Evolutionary conservation across 306 rosid genomes (phyloP).

Genomic region (Geum urbanum): DNA sequence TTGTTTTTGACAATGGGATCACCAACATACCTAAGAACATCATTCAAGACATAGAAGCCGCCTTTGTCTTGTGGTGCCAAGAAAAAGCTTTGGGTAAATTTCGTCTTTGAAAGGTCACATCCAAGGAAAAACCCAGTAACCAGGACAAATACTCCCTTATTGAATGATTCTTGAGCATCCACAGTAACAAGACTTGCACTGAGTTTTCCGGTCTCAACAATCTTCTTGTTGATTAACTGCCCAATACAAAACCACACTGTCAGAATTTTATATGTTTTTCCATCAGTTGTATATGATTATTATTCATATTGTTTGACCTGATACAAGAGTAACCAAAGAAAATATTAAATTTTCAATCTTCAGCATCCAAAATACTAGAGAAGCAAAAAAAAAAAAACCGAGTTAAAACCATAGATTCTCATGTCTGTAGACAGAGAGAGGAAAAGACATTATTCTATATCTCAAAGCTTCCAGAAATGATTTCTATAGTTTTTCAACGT

Average conservation of each 20-base stretch:
- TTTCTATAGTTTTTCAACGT: neutral
- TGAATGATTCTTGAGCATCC: conserved; percentile 80
- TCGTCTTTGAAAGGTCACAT: conserved; percentile 47
- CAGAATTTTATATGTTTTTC: neutral
- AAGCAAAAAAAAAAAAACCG: neutral
- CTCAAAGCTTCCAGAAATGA: neutral
- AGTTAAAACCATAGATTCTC: no score
- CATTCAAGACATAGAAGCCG: conserved; percentile 84
- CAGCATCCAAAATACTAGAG: neutral
- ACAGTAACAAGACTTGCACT: conserved; percentile 57
- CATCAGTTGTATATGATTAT: neutral
- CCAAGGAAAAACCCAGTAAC: conserved; percentile 79
- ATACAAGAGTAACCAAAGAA: neutral
- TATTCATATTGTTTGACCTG: neutral
- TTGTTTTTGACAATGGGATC: conserved; percentile 32
- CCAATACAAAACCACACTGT: conserved; percentile 6
- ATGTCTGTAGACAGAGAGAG: no score
- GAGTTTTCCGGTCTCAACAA: conserved; percentile 56
- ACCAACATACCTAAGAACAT: conserved; percentile 75
- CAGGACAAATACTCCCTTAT: conserved; percentile 72
- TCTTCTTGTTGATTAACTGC: conserved; percentile 82
- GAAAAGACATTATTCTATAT: neutral
- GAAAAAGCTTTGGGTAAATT: conserved; percentile 79
- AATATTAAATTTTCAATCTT: neutral
- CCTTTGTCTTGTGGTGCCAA: conserved; percentile 95